Conservation (phyloP, 1,284 basidiomycete species). For the Naganishia sp. region DNA sequence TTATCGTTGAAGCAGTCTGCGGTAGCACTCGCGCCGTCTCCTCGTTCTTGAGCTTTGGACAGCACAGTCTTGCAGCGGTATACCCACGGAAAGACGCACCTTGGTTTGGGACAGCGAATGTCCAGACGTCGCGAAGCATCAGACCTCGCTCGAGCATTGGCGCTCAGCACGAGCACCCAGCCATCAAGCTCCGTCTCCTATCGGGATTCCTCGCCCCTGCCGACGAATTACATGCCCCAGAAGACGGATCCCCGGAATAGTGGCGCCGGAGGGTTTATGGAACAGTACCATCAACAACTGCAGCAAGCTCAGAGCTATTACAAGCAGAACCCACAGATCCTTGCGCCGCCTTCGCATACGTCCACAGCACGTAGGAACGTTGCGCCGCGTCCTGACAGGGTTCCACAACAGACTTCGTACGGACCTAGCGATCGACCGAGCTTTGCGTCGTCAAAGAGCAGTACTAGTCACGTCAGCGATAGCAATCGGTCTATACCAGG, state of each 20-base stretch:
- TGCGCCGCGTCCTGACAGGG: not conserved
- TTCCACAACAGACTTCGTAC: not conserved
- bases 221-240: conserved; percentile 17
- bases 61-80: not conserved
- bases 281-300: conserved; percentile 26
- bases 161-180: conserved; percentile 25
- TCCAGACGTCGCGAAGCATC: conserved; percentile 25
- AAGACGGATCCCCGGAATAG: not conserved
- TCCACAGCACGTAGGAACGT: not conserved
- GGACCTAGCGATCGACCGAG: conserved; percentile 1
- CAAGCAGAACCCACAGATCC: conserved; percentile 17
- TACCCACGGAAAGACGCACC: conserved; percentile 3
- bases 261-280: conserved; percentile 22
- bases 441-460: conserved; percentile 11
- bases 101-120: conserved; percentile 13
- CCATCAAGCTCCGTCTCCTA: conserved; percentile 11
- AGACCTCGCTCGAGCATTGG: conserved; percentile 27
- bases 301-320: conserved; percentile 27
- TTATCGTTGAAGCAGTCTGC: too few relatives aligned
- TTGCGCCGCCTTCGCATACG: conserved; percentile 17
- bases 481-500: conserved; percentile 17
- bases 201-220: conserved; percentile 20
- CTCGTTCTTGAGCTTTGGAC: too few relatives aligned
- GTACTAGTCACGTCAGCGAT: conserved; percentile 14
- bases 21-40: too few relatives aligned